phyloP scores from a whole-genome alignment of 805 yeast species.

The Myxozyma melibiosi region DNA sequence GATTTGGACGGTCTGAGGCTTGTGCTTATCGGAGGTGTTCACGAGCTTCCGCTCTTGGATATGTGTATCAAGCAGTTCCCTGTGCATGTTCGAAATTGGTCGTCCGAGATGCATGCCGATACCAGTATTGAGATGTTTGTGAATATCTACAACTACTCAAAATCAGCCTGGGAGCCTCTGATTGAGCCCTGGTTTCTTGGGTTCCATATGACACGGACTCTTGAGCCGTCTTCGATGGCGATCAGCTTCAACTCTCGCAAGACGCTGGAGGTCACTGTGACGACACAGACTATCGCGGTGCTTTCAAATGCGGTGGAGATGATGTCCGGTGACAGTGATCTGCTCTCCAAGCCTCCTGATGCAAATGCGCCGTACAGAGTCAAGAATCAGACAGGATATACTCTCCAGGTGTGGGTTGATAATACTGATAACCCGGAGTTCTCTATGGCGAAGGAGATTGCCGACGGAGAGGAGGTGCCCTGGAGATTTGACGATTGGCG shows the following conservation, averaged over 20 bases:
- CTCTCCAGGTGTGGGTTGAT: conserved; percentile 82
- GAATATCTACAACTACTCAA: conserved; percentile 82
- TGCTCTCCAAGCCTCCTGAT: conserved; percentile 63
- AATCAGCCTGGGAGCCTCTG: conserved; percentile 94
- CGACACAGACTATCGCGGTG: conserved; percentile 79
- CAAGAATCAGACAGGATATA: conserved; percentile 80
- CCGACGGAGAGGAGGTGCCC: conserved; percentile 56
- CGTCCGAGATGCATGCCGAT: conserved; percentile 74
- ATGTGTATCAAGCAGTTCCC: conserved; percentile 71
- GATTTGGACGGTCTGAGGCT: conserved; percentile 75
- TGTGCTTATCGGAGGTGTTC: conserved; percentile 85
- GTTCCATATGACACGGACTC: conserved; percentile 45
- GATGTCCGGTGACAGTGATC: conserved; percentile 33
- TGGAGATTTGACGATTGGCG: conserved; percentile 98
- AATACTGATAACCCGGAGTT: conserved; percentile 40
- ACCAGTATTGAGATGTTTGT: conserved; percentile 64
- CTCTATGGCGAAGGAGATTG: conserved; percentile 40
- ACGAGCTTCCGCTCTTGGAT: conserved; percentile 86
- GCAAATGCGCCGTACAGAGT: conserved; percentile 80
- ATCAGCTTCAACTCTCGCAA: conserved; percentile 76
- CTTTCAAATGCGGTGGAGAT: conserved; percentile 58
- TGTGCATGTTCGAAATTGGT: conserved; percentile 76
- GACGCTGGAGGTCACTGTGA: conserved; percentile 75
- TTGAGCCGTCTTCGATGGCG: conserved; percentile 50
- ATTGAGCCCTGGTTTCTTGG: conserved; percentile 86